A percentile compares a stretch with the other conserved stretches of the same genome.
phyloP scores from a whole-genome alignment of 176 grass and related monocot genomes.

The Lolium perenne region DNA sequence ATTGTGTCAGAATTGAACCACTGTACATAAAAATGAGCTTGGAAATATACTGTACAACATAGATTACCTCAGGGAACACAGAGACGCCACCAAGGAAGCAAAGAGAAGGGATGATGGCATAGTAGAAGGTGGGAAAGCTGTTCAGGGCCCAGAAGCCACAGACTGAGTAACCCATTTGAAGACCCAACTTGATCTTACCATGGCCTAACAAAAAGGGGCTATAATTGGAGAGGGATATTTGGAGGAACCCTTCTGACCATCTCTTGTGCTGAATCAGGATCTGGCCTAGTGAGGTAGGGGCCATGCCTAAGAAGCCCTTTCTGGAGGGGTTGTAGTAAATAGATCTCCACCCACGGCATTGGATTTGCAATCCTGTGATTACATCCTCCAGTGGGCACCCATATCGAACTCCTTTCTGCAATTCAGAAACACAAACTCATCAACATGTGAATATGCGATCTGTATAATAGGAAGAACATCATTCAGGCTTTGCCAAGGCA shows the following conservation, averaged over 20 bases:
- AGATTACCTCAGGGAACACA: conserved; percentile 70
- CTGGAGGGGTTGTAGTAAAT: conserved; percentile 57
- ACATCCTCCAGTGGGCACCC: conserved; percentile 77
- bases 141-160: conserved; percentile 65
- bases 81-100: conserved; percentile 70
- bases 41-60: neutral
- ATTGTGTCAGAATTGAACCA: conserved; percentile 17
- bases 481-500: neutral
- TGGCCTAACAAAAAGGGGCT: conserved; percentile 61
- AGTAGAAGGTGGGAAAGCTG: conserved; percentile 71
- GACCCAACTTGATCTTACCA: conserved; percentile 62
- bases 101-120: conserved; percentile 67
- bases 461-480: neutral
- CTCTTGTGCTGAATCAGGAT: conserved; percentile 79
- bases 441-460: neutral
- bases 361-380: conserved; percentile 76
- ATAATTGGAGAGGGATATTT: conserved; percentile 76
- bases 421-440: conserved; percentile 41
- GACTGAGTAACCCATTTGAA: conserved; percentile 74
- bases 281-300: conserved; percentile 62
- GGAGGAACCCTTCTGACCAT: conserved; percentile 81
- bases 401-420: conserved; percentile 80
- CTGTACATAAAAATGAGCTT: neutral
- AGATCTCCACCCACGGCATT: conserved; percentile 79
- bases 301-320: conserved; percentile 68